phyloP scores from a whole-genome alignment of 768 basidiomycete species.

The Cyclocybe cylindracea region DNA sequence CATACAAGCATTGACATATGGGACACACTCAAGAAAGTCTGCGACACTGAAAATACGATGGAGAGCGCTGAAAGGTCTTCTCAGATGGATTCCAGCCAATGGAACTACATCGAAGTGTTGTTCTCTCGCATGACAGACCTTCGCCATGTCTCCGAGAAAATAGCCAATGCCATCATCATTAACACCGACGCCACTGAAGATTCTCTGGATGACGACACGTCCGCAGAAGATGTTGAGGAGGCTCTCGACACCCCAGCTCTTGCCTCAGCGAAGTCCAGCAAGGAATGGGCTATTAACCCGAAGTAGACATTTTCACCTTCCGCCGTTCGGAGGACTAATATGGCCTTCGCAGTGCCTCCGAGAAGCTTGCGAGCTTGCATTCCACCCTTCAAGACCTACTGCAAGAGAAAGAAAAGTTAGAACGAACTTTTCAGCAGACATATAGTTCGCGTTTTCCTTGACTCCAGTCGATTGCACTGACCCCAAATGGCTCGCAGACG shows the following conservation, averaged over 20 bases:
- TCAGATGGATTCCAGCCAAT: constrained; percentile 36
- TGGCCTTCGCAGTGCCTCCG: constrained; percentile 56
- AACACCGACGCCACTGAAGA: constrained; percentile 7
- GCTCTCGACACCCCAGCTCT: constrained; percentile 1
- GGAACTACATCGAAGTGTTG: constrained; percentile 57
- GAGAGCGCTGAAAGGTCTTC: constrained; percentile 37
- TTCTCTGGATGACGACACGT: constrained; percentile 9
- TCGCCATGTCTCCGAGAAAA: constrained; percentile 51
- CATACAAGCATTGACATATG: constrained; percentile 63
- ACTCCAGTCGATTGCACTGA: constrained; percentile 1
- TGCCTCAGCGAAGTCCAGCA: constrained; percentile 16
- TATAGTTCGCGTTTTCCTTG: constrained; percentile 45
- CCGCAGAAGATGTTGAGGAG: constrained; percentile 1
- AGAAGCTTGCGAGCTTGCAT: constrained; percentile 52
- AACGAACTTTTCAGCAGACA: constrained; percentile 49
- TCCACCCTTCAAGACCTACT: constrained; percentile 43
- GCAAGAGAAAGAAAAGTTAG: constrained; percentile 48
- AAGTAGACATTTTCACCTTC: constrained; percentile 38
- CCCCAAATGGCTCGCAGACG: constrained; percentile 39
- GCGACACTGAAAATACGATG: constrained; percentile 58
- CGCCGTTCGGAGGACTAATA: background rate
- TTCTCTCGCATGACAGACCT: constrained; percentile 55
- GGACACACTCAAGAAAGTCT: constrained; percentile 48
- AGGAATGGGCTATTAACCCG: constrained; percentile 65
- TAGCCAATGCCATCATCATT: constrained; percentile 48